Evolutionary conservation across 75 land plant genomes (phyloP).

Genomic region (Sequoiadendron giganteum): DNA sequence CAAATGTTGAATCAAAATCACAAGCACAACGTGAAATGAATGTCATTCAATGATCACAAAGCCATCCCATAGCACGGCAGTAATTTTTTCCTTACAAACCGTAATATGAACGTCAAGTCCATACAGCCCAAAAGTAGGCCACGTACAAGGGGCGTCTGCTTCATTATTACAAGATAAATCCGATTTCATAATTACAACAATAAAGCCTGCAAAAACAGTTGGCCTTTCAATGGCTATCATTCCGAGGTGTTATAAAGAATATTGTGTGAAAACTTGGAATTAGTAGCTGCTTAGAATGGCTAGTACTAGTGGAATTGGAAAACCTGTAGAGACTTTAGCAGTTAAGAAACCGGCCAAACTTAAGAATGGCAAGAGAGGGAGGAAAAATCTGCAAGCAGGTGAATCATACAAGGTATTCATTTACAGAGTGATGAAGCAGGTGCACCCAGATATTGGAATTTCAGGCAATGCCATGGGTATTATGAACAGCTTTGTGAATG

Average conservation of each 20-base stretch:
- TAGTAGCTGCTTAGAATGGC: not conserved
- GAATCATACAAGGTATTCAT: slow-evolving; percentile 45
- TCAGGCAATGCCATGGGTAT: slow-evolving; percentile 71
- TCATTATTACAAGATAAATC: not conserved
- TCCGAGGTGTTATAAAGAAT: not conserved
- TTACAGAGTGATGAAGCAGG: slow-evolving; percentile 61
- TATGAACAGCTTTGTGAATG: slow-evolving; percentile 58
- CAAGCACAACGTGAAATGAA: not conserved
- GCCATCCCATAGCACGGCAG: not conserved
- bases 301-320: not conserved
- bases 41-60: not conserved
- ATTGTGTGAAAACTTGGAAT: not conserved
- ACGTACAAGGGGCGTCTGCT: not conserved
- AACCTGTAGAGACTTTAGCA: not conserved
- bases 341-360: not conserved
- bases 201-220: not conserved
- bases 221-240: not conserved
- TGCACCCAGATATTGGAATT: slow-evolving; percentile 67
- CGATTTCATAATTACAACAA: not conserved
- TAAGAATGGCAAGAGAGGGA: slow-evolving; percentile 12
- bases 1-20: not conserved
- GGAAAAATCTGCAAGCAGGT: not conserved
- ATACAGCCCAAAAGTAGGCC: not conserved
- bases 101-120: not conserved
- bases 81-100: not conserved